Percentiles rank a stretch among this genome's conserved stretches.
Evolutionary conservation across 169 alveolate species (phyloP).

Genomic region (Babesia bigemina): DNA sequence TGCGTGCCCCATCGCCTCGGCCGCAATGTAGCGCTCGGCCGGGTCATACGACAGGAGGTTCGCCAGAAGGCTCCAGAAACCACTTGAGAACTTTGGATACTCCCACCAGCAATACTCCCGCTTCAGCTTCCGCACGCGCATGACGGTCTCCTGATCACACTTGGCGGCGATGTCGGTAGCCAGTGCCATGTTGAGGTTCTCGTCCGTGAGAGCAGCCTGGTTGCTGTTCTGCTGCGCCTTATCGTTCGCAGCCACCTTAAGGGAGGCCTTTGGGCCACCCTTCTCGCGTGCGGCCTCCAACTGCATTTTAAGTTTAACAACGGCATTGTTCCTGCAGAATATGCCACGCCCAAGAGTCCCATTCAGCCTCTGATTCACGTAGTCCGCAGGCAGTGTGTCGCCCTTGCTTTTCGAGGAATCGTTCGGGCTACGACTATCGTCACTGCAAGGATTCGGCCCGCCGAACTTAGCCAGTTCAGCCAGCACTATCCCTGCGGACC

Average conservation of each 20-base stretch:
- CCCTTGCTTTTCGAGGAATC: neutral
- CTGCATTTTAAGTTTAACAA: conserved; percentile 16
- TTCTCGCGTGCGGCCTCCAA: conserved; percentile 12
- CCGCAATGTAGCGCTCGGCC: conserved; percentile 28
- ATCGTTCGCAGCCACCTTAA: neutral
- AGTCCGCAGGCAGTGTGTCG: neutral
- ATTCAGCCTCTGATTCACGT: conserved; percentile 11
- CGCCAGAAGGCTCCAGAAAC: conserved; percentile 45
- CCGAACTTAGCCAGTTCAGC: conserved; percentile 65
- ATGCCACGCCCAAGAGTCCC: conserved; percentile 48
- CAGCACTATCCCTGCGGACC: conserved; percentile 66
- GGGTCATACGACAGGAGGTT: conserved; percentile 48
- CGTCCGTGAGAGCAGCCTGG: conserved; percentile 28
- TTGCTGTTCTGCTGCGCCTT: neutral
- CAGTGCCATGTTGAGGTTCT: conserved; percentile 27
- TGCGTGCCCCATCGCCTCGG: conserved; percentile 55
- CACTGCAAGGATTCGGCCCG: neutral
- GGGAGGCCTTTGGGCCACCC: neutral
- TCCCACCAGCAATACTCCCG: conserved; percentile 45
- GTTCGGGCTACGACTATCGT: neutral
- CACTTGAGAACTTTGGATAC: conserved; percentile 24
- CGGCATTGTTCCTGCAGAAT: conserved; percentile 28
- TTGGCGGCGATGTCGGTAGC: conserved; percentile 44
- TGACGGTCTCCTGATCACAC: conserved; percentile 30
- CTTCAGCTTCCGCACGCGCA: conserved; percentile 24